Conservation (phyloP, 2,329 filamentous ascomycete species). For the Ceratocystis eucalypticola region DNA sequence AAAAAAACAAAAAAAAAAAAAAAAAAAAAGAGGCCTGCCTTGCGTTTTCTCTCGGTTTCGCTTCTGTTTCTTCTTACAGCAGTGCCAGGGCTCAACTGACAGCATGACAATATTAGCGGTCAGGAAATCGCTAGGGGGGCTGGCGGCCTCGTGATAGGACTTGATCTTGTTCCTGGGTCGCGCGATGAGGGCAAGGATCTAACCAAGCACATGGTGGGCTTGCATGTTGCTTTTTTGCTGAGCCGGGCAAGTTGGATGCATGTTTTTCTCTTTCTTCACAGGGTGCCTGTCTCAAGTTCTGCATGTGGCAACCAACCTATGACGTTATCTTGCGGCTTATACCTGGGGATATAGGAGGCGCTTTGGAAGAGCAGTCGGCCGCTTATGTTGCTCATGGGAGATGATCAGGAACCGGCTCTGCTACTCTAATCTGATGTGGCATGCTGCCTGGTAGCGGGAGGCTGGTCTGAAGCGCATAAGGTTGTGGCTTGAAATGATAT, state of each 20-base stretch:
- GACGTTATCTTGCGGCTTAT: neutral
- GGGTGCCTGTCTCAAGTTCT: neutral
- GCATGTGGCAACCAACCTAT: neutral
- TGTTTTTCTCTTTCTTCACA: neutral
- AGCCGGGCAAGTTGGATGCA: neutral
- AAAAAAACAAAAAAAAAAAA: neutral
- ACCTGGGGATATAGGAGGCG: neutral
- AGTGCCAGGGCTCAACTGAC: neutral
- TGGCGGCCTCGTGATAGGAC: conserved; percentile 1
- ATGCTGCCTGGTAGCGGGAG: too few species aligned
- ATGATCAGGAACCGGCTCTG: neutral
- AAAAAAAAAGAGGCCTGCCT: neutral
- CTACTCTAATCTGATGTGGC: too few species aligned
- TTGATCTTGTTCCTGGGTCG: neutral
- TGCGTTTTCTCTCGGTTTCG: neutral
- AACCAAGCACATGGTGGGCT: neutral
- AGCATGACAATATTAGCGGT: conserved; percentile 1
- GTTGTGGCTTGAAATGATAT: too few species aligned
- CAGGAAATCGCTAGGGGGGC: neutral
- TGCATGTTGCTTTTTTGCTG: neutral
- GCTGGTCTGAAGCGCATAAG: too few species aligned
- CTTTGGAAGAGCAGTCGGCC: neutral
- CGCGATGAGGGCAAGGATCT: neutral
- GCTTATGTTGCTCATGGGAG: neutral
- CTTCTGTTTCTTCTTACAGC: neutral